Base-by-base conservation (phyloP, 768 basidiomycete genomes). In the Mycena chlorophos region DNA sequence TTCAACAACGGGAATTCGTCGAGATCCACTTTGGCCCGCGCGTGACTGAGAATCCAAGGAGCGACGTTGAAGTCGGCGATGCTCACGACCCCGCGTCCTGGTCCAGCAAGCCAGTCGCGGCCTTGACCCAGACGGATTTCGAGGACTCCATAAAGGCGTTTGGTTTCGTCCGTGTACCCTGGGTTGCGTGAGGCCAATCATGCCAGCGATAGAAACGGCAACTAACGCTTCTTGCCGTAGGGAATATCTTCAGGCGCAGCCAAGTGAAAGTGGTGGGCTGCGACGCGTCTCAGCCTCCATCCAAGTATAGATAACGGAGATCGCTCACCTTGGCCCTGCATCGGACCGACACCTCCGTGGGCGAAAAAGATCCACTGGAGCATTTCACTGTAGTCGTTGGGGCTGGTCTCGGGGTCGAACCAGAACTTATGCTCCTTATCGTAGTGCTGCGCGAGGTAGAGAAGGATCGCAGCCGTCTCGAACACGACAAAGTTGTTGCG, bases 361-460 rank as follows among this genome's bases (percentile, higher is more conserved):
- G 85, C 80, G 61, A 93, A 94, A 75, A 93, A 91, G 49, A 94
- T 84, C 94, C 91, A 95, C 65, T 91, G 91, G 22, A 91, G 65
- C 73, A 83, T 78, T 71, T 88, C 85, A 64, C 83, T 87, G 63
- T 86, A 84, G 29, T 85, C 76, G 42, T 88, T 76, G 4, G 83
- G 78, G 3, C 82, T 72, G 17, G 65, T 74, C 19, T 62, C 70
- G 3, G 76, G 71, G 61, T 87, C 78, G 70, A 88, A 92, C 63
- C 73, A 80, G 64, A 94, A 88, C 62, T 82, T 78, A 68, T 78
- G 71, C n/a, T 89, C 82, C 61, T 77, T 85, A 71, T 96, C 94
- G 65, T 88, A 94, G 65, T 87, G 83, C 66, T 91, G 86, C 20
- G 78, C 78, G 49, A 96, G 82, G 67, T 90, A 95, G n/a, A 93